Evolutionary conservation across 352 stramenopile species (phyloP), one percentile per base, ranked within the genome.

Genomic region (Aphanomyces cochlioides): DNA sequence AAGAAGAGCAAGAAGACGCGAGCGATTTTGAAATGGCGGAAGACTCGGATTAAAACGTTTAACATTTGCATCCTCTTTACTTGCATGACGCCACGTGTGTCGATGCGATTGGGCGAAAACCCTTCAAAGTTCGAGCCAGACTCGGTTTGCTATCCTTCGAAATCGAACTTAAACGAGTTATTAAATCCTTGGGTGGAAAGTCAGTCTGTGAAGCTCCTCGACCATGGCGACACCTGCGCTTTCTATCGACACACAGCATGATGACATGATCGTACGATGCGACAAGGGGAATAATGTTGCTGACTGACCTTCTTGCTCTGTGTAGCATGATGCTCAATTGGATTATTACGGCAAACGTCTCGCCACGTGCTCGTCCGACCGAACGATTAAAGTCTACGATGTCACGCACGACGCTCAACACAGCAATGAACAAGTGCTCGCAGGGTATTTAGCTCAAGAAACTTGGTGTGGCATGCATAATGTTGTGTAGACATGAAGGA

Each of bases 341-440:
- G 97, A 99, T 82, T 99, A 99, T 83, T 99, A 99, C 79, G 96
- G 95, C 73, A 98, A 98, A 78, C 97, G 97, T 66, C 84, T 99
- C 38, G 98, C 98, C 56, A 99, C 98, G 4, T 98, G 91, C 75
- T 99, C 96, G 43, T 99, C 95, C 5, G 96, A 99, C 78, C 89
- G 95, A 50, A 99, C 95, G 15, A 91, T 99, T 69, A 98, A 99
- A 74, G 91, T 99, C 40, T 98, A 98, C 82, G 95, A 98, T 73
- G 94, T 98, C 61, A 95, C 82, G 34, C 88, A 86, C 61, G 85
- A 97, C 63, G 87, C 92, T 63, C 87, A 96, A 74, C 92, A 96
- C 77, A 67, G 39, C 21, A 93, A 95, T 66, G 87, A 95, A 72
- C 83, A 93, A 75, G 78, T 95, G 47, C 77, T 95, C 73, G 88